Conservation (phyloP, 2,329 filamentous ascomycete species). For the Zasmidium angulare region DNA sequence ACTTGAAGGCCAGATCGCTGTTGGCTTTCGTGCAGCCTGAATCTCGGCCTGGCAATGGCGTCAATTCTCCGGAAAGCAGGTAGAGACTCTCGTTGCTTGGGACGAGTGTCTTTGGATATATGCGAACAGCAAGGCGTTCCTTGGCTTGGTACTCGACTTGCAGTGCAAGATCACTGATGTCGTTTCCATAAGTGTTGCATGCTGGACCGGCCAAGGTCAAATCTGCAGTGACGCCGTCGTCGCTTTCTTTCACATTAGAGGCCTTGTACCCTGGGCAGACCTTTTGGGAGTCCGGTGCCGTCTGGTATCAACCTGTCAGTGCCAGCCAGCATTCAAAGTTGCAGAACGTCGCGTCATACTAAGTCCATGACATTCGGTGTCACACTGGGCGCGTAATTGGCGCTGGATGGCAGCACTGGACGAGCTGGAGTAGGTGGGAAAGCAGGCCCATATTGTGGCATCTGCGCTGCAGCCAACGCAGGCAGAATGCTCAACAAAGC, state of each 20-base stretch:
- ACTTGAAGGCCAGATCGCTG: constrained; percentile 33
- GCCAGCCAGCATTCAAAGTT: constrained; percentile 26
- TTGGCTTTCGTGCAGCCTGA: constrained; percentile 14
- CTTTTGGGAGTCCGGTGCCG: neutral
- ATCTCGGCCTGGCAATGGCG: constrained; percentile 19
- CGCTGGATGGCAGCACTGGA: constrained; percentile 24
- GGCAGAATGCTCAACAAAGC: constrained; percentile 8
- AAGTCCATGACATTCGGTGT: constrained; percentile 28
- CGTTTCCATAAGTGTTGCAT: constrained; percentile 33
- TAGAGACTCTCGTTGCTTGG: constrained; percentile 27
- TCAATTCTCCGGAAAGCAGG: constrained; percentile 21
- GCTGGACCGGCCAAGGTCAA: constrained; percentile 26
- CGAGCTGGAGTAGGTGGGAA: constrained; percentile 25
- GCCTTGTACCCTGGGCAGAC: constrained; percentile 32
- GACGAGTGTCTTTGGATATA: constrained; percentile 28
- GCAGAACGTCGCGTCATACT: neutral
- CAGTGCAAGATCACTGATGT: constrained; percentile 27
- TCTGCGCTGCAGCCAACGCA: constrained; percentile 18
- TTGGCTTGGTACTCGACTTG: constrained; percentile 29
- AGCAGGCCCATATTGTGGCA: constrained; percentile 29
- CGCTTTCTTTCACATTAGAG: constrained; percentile 20
- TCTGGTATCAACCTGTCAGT: neutral
- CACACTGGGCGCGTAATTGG: constrained; percentile 29
- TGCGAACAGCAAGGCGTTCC: constrained; percentile 28
- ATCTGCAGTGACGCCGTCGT: constrained; percentile 27